Percentiles rank a stretch among this genome's conserved stretches.
Conservation (phyloP, 805 yeast species). For the Blastobotrys robertii region DNA sequence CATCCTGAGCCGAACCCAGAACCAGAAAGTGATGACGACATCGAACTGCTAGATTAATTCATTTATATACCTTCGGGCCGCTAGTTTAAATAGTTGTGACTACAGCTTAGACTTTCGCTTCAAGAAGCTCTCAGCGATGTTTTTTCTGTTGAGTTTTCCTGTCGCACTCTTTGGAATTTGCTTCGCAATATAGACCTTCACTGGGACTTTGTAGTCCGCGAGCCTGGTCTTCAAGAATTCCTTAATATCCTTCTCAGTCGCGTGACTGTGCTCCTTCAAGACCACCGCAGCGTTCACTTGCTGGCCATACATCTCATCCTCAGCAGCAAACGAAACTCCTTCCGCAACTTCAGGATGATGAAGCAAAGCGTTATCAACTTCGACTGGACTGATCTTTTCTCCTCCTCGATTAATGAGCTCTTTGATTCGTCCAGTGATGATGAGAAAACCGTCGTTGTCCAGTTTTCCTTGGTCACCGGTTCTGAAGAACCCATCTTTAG, state of each 20-base stretch:
- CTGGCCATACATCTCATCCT: conserved; percentile 62
- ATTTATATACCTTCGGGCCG: no score
- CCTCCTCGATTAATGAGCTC: conserved; percentile 73
- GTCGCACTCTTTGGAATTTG: conserved; percentile 68
- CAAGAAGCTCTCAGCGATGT: conserved; percentile 41
- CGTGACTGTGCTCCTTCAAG: conserved; percentile 32
- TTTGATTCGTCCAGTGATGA: conserved; percentile 60
- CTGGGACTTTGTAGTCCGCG: conserved; percentile 53
- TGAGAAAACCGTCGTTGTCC: conserved; percentile 49
- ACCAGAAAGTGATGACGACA: no score
- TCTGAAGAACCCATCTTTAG: conserved; percentile 52
- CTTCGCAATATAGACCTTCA: conserved; percentile 46
- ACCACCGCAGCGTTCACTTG: conserved; percentile 64
- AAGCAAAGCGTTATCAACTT: conserved; percentile 53
- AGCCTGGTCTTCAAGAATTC: conserved; percentile 37
- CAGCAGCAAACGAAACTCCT: conserved; percentile 62
- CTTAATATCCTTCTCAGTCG: conserved; percentile 36
- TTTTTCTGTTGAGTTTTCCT: conserved; percentile 64
- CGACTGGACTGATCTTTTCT: conserved; percentile 67
- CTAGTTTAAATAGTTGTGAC: no score
- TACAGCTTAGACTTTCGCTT: conserved; percentile 13
- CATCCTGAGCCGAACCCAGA: no score
- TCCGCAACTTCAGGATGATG: conserved; percentile 54
- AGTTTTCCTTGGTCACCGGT: conserved; percentile 71
- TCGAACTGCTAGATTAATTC: no score